Percentiles rank a stretch among this genome's conserved stretches.
Evolutionary conservation across 2,329 filamentous ascomycete genomes (phyloP).

Genomic region (Ceratocystis smalleyi): DNA sequence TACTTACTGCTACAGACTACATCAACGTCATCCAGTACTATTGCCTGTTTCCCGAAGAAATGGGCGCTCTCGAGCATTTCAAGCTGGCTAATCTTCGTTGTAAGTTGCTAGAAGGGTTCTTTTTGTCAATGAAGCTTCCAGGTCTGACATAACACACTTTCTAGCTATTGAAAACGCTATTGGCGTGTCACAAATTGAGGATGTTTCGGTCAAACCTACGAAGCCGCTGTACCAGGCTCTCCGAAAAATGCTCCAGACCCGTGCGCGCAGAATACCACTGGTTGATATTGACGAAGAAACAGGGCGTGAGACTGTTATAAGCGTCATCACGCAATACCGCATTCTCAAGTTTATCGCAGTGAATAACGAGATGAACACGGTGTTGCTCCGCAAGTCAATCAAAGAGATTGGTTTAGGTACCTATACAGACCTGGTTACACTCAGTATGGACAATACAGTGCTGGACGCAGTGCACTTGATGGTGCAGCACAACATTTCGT

Average conservation of each 20-base stretch:
- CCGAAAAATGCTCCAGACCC: constrained; percentile 81
- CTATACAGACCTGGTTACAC: constrained; percentile 65
- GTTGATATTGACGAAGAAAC: constrained; percentile 93
- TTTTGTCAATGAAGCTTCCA: not conserved
- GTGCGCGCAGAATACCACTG: constrained; percentile 82
- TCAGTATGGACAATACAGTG: constrained; percentile 76
- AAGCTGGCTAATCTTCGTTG: constrained; percentile 80
- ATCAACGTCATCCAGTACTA: constrained; percentile 99
- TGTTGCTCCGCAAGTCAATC: constrained; percentile 74
- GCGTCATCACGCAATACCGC: constrained; percentile 93
- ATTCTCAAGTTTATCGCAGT: constrained; percentile 98
- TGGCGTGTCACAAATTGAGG: constrained; percentile 79
- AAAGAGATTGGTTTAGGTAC: constrained; percentile 73
- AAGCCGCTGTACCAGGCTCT: constrained; percentile 89
- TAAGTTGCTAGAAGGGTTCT: constrained; percentile 28
- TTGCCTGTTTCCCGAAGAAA: constrained; percentile 85
- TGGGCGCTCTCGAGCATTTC: constrained; percentile 85
- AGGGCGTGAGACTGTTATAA: constrained; percentile 78
- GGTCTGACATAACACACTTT: not conserved
- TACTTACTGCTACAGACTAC: constrained; percentile 91
- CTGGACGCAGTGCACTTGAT: constrained; percentile 89
- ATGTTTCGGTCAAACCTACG: constrained; percentile 85
- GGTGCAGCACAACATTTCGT: constrained; percentile 85
- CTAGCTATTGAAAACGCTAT: constrained; percentile 90
- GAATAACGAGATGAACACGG: constrained; percentile 72